Percentiles rank a stretch among this genome's conserved stretches.
Evolutionary conservation across 2,329 filamentous ascomycete species (phyloP).

Genomic region (Talaromyces sp.): DNA sequence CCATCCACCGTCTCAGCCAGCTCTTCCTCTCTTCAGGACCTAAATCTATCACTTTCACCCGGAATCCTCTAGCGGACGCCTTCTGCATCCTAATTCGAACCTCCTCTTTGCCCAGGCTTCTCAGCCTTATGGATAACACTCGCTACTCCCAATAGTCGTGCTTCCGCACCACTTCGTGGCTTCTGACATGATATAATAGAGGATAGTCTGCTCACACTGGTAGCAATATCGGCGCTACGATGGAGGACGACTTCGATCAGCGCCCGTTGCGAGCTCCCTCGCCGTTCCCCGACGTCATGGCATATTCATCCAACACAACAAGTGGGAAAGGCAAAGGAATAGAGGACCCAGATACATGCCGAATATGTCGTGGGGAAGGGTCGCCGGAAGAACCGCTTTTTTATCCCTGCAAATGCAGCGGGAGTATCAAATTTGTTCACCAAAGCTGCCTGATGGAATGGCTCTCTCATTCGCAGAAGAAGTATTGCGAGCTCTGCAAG

Average conservation of each 20-base stretch:
- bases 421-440: constrained; percentile 97
- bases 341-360: constrained; percentile 74
- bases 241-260: constrained; percentile 23
- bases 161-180: constrained; percentile 6
- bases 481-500: constrained; percentile 98
- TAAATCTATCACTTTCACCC: neutral
- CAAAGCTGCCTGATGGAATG: constrained; percentile 98
- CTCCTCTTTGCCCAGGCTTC: neutral
- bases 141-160: constrained; percentile 4
- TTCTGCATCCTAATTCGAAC: neutral
- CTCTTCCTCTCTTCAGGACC: neutral
- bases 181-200: neutral
- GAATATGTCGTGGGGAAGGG: constrained; percentile 90
- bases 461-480: constrained; percentile 98
- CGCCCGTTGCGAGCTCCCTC: constrained; percentile 16
- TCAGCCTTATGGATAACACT: neutral
- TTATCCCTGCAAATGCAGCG: constrained; percentile 97
- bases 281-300: constrained; percentile 47
- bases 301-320: constrained; percentile 38
- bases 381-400: constrained; percentile 80
- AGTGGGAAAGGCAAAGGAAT: constrained; percentile 30
- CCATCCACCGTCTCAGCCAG: neutral
- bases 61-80: neutral
- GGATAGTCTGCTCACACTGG: neutral
- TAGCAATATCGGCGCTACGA: constrained; percentile 9